Base-by-base conservation (phyloP, 2,329 filamentous ascomycete genomes). In the Clonostachys rosea region DNA sequence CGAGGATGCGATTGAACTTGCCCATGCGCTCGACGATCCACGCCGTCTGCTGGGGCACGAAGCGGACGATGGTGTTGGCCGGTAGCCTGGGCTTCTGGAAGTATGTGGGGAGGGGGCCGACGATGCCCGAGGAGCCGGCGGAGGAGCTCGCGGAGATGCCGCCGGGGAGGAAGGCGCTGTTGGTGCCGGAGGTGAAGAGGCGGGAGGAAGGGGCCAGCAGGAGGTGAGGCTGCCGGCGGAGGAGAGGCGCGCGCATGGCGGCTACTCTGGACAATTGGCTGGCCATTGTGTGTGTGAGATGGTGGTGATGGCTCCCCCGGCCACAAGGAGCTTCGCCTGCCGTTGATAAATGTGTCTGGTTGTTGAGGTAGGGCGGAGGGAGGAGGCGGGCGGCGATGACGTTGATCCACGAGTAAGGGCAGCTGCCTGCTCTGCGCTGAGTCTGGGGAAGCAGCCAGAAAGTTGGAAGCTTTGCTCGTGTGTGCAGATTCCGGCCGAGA, bases 21-120 rank as follows among this genome's bases (percentile, higher is more conserved):
- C 94, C 94, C 94, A 99, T 99, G 63, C 94, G 91, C 80, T 99
- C 94, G 48, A 99, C 94, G 50, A 99, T 92, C 94, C 94, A 99
- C 67, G 94, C 94, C 58, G 92, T 97, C 75, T 99, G 94, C 71
- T 99, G 94, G n/a, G 94, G 94, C 40, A 99, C 94, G 69, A 97
- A 99, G 50, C 92, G 89, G 59, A 99, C 76, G 52, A 99, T 76
- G 5, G 94, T 99, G 71, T 99, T 99, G 56, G 91, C 89, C 30
- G 94, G 94, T 45, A 96, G 77, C 18, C 79, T 75, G 12, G 78
- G 74, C 53, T 79, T 79, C 63, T 87, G 86, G 68, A 95, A 95
- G 70, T 95, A 95, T n/a, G 87, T 84, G 8, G 85, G 78, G 35
- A 86, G 33, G 39, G 59, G 53, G 5, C 54, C 54, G 16, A 53